Base-by-base conservation (phyloP, 2,329 filamentous ascomycete genomes). In the Xylaria sp. region DNA sequence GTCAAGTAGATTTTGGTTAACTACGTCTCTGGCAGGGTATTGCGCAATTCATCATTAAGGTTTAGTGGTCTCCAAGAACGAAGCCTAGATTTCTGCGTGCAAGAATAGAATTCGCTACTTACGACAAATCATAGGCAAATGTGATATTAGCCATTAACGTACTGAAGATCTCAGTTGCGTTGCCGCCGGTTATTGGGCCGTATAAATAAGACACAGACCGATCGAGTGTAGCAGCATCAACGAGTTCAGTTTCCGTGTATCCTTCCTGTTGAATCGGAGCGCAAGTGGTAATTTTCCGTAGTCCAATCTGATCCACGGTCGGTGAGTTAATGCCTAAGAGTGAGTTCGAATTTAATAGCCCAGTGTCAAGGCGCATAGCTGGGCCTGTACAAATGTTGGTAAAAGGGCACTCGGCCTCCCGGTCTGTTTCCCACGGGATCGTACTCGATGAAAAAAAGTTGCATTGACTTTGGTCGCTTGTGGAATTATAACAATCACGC, bases 231-330 rank as follows among this genome's bases (percentile, higher is more conserved):
- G 3, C 4, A 27, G 13, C 1, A 11, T 42, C 38, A n/a, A n/a
- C n/a, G 4, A 36, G 27, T 53, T 10, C 25, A 17, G 20, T 1
- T 53, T 29, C 11, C 2, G 38, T 54, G 15, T 45, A 54, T 15
- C 38, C 27, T 33, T 54, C 2, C 38, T 61, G 58, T 2, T 2
- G 5, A 25, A 54, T 61, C 3, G 58, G 58, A 25, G 58, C 49
- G n/a, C 58, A 61, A 9, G 58, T 61, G 25, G 58, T 61, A 7
- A 61, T 13, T 27, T 54, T 61, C 7, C 58, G 25, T 17, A 54
- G 4, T 10, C 11, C 58, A 27, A 54, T 51, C n/a, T 61, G 49
- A 17, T 61, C 38, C 2, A 11, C 17, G 1, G 25, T 36, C 0
- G 49, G 58, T n/a, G 47, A 61, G 38, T 61, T 61, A 11, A 61